Evolutionary conservation across 306 rosid species (phyloP).

Genomic region (Sesbania bispinosa): DNA sequence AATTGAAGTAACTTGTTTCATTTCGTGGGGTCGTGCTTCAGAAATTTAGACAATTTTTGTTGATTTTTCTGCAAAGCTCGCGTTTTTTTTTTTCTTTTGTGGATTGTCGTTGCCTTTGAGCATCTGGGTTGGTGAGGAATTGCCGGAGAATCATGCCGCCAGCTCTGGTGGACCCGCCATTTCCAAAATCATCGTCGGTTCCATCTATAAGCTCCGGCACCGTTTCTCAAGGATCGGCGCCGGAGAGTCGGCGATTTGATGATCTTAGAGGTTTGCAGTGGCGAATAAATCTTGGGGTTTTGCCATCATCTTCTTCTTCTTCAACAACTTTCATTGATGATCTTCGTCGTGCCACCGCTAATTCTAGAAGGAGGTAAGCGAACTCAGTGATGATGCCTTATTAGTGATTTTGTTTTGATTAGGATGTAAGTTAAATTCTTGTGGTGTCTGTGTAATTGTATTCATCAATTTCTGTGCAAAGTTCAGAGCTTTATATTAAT

Average conservation of each 20-base stretch:
- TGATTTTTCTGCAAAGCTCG: conserved; percentile 1
- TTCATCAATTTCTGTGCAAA: conserved; percentile 6
- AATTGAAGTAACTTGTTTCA: not conserved
- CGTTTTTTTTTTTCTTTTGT: no score
- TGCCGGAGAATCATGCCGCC: conserved; percentile 45
- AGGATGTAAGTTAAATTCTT: not conserved
- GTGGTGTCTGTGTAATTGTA: not conserved
- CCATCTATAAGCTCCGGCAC: conserved; percentile 25
- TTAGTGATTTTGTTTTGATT: not conserved
- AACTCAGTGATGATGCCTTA: not conserved
- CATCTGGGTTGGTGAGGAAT: conserved; percentile 33
- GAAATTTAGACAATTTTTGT: not conserved
- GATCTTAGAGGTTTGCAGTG: conserved; percentile 85
- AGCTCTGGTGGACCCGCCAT: conserved; percentile 49
- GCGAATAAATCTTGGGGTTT: conserved; percentile 93
- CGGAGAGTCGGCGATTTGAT: conserved; percentile 43
- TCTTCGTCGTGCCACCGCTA: conserved; percentile 92
- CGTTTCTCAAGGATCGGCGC: conserved; percentile 30
- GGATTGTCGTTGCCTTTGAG: no score
- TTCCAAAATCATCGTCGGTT: conserved; percentile 45
- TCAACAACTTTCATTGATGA: conserved; percentile 59
- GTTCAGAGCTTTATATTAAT: conserved; percentile 10
- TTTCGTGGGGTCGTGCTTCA: not conserved
- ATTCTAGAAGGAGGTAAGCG: conserved; percentile 78
- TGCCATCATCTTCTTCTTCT: conserved; percentile 49